These are phyloP conservation scores for Quercus agrifolia DNA, from an alignment of 306 rosid genomes.

Conservation along the genomic window DNA sequence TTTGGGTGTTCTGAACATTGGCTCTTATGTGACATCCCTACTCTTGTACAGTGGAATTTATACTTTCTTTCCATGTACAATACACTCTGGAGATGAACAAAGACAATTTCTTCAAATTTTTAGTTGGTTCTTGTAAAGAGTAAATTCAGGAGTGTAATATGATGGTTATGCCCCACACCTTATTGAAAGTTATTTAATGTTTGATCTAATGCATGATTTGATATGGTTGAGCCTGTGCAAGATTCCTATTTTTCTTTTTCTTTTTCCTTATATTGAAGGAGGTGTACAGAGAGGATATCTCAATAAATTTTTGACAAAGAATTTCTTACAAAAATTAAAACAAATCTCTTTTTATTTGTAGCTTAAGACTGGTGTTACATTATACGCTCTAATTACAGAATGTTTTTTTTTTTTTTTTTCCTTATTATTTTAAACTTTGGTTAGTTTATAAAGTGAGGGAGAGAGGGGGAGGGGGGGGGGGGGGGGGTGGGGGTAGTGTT, in stretches of 20 bases:
- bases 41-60: slow-evolving; percentile 52
- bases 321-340: neutral
- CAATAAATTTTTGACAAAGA: neutral
- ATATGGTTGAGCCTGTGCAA: neutral
- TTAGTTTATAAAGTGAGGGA: too few relatives aligned
- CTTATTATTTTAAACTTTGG: too few relatives aligned
- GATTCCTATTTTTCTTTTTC: neutral
- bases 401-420: too few relatives aligned
- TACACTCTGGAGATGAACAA: slow-evolving; percentile 11
- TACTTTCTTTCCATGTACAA: slow-evolving; percentile 20
- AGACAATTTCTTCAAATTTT: neutral
- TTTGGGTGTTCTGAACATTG: slow-evolving; percentile 12
- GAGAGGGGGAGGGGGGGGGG: too few relatives aligned
- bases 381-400: too few relatives aligned
- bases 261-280: neutral
- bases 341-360: neutral
- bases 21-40: slow-evolving; percentile 14
- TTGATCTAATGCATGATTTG: neutral
- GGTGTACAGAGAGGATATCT: neutral
- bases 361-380: too few relatives aligned
- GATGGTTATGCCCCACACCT: neutral
- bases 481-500: too few relatives aligned
- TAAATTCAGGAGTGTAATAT: neutral
- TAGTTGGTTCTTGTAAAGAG: neutral
- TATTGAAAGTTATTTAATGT: neutral